Evolutionary conservation across 1,284 basidiomycete species (phyloP).

Genomic region (Ceratobasidium sp.): DNA sequence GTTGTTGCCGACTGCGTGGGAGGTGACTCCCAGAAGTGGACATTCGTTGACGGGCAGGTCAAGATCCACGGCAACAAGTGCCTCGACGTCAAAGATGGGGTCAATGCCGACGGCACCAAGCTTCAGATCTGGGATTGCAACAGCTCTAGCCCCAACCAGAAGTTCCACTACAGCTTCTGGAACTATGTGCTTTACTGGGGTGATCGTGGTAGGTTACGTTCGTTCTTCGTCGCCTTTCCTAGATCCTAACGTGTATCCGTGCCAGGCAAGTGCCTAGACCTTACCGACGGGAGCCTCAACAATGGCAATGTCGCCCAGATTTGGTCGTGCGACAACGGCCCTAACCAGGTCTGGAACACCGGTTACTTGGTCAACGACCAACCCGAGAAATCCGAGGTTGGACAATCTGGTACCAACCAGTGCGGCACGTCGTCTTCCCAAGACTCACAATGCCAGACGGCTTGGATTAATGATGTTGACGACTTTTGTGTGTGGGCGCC

Average conservation of each 20-base stretch:
- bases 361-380: conserved; percentile 52
- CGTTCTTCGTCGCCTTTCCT: too few species aligned
- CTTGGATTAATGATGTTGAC: conserved; percentile 65
- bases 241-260: too few species aligned
- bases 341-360: conserved; percentile 15
- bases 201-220: conserved; percentile 8
- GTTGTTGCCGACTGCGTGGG: conserved; percentile 15
- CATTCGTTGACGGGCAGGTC: conserved; percentile 3
- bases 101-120: conserved; percentile 20
- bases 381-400: conserved; percentile 59
- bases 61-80: conserved; percentile 33
- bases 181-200: conserved; percentile 46
- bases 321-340: conserved; percentile 44
- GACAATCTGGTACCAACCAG: conserved; percentile 68
- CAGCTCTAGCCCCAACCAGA: conserved; percentile 50
- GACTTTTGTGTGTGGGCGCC: conserved; percentile 53
- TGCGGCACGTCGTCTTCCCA: conserved; percentile 67
- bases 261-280: conserved; percentile 15
- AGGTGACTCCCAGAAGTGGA: conserved; percentile 20
- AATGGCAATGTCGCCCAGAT: conserved; percentile 18
- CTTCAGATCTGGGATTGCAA: conserved; percentile 56
- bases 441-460: conserved; percentile 67
- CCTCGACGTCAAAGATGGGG: conserved; percentile 23
- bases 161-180: not conserved
- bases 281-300: conserved; percentile 1